Evolutionary conservation across 495 filamentous ascomycete genomes (phyloP).

Genomic region (Astrocystis sublimbata): DNA sequence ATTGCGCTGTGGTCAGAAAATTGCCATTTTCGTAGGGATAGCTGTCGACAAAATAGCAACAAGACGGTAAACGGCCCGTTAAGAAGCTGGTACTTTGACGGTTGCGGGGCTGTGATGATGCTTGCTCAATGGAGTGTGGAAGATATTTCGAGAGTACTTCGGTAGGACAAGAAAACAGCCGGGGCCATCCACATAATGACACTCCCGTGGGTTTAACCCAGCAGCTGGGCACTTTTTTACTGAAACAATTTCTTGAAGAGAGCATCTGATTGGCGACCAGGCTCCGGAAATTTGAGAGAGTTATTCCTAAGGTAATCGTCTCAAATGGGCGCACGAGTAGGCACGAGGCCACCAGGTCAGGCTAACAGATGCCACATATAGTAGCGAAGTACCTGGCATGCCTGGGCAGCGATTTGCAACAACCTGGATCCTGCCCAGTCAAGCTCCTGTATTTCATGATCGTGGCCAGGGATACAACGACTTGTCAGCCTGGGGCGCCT

Average conservation of each 20-base stretch:
- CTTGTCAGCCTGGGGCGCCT: conserved; percentile 6
- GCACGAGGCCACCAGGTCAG: not conserved
- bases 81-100: not conserved
- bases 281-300: not conserved
- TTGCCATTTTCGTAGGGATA: not conserved
- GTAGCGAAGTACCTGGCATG: no score
- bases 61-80: conserved; percentile 17
- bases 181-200: no score
- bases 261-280: not conserved
- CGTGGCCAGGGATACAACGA: not conserved
- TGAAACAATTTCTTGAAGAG: not conserved
- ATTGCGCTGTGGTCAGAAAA: conserved; percentile 16
- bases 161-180: not conserved
- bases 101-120: conserved; percentile 7
- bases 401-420: no score
- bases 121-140: not conserved
- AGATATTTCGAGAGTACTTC: conserved; percentile 9
- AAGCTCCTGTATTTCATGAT: not conserved
- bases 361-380: no score
- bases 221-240: not conserved
- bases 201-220: no score
- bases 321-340: not conserved
- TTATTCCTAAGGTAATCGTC: not conserved
- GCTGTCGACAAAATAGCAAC: conserved; percentile 14
- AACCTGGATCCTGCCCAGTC: not conserved